Conservation (phyloP, 257 asterid species). For the Primulina eburnea region DNA sequence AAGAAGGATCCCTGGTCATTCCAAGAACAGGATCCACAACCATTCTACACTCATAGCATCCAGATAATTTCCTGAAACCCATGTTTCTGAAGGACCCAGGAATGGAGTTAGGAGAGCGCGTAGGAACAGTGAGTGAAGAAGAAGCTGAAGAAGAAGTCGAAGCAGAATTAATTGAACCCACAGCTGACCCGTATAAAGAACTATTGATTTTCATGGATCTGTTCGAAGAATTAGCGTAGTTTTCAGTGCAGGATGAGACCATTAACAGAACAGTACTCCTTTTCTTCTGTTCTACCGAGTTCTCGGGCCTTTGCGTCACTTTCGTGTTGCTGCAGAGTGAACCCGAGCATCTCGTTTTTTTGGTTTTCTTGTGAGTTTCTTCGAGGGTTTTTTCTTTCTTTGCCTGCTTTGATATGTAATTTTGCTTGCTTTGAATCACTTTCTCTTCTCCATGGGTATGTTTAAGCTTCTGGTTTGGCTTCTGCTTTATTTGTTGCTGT, state of each 20-base stretch:
- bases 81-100: slow-evolving; percentile 57
- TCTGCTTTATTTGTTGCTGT: slow-evolving; percentile 17
- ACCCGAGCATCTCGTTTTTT: slow-evolving; percentile 67
- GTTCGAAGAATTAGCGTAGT: slow-evolving; percentile 23
- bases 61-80: slow-evolving; percentile 77
- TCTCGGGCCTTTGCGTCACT: slow-evolving; percentile 67
- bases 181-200: slow-evolving; percentile 22
- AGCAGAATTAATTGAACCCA: slow-evolving; percentile 22
- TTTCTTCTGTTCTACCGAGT: slow-evolving; percentile 37
- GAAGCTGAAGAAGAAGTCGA: slow-evolving; percentile 34
- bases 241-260: slow-evolving; percentile 25
- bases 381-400: slow-evolving; percentile 31
- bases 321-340: slow-evolving; percentile 86
- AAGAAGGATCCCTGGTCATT: slow-evolving; percentile 69
- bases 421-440: not conserved
- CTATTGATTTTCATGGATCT: slow-evolving; percentile 38
- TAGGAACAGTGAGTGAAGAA: slow-evolving; percentile 28
- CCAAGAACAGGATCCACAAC: slow-evolving; percentile 86
- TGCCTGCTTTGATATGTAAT: slow-evolving; percentile 17
- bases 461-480: slow-evolving; percentile 19
- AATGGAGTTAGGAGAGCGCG: slow-evolving; percentile 38
- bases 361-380: slow-evolving; percentile 44
- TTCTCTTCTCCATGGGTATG: not conserved
- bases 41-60: slow-evolving; percentile 86
- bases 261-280: slow-evolving; percentile 17